Evolutionary conservation across 805 yeast species (phyloP), one percentile per base, ranked within the genome.

Genomic region (Jamesozyma jinghongensis): DNA sequence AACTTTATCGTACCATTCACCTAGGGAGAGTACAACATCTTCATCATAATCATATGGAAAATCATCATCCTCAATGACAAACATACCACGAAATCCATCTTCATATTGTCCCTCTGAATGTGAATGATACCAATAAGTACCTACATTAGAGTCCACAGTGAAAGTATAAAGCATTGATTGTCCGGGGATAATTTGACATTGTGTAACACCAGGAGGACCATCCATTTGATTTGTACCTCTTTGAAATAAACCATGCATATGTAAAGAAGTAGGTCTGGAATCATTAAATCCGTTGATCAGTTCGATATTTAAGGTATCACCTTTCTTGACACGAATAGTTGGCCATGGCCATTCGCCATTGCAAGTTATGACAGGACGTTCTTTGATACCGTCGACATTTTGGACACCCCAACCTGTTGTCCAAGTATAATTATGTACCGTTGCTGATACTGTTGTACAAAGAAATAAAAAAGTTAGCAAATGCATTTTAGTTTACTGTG

Each of bases 81-180:
- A 74, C 17, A 75, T 67, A 55, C 81, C 92, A 67, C 87, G 74
- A 77, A 83, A 73, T 59, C 98, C 98, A 59, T 92, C 97, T 62
- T 92, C 88, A 55, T 87, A 87, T 65, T 88, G 94, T 52, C 88
- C 90, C 18, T 72, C 64, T 28, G 88, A 77, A 67, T 92, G 98
- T 25, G 97, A 85, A 65, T 92, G 98, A 71, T 90, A 92, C 98
- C 98, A 92, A 71, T 71, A 92, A 16, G 95, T 75, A 55, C 98
- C 98, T 43, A 71, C 77, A 65, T 92, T 96, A 45, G 60, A 62
- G 37, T 74, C 75, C 45, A 87, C 85, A 20, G 95, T 82, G 65
- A 92, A 92, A 69, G 90, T 87, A 71, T 92, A 92, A 47, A 80
- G 63, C 65, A 76, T 69, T 16, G 83, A 73, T 45, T 75, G 74